Conservation (phyloP, 148 eudicot species). For the Nepenthes gracilis region DNA sequence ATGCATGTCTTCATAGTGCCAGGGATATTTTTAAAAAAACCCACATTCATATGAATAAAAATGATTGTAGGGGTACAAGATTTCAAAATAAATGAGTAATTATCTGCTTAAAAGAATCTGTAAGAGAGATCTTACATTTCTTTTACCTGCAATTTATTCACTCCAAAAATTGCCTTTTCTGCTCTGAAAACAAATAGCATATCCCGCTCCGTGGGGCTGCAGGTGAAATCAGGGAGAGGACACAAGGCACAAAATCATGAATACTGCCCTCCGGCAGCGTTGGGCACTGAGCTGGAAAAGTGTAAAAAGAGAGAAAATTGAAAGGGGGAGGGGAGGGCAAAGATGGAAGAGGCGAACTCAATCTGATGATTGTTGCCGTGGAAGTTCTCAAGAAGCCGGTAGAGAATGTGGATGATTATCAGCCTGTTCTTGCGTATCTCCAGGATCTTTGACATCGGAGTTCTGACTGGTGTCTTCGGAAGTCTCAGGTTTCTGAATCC, state of each 20-base stretch:
- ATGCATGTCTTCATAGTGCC: too few relatives aligned
- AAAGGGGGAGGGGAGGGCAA: background rate
- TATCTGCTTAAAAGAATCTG: too few relatives aligned
- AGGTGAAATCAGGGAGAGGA: background rate
- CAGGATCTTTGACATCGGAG: background rate
- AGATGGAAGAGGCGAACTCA: background rate
- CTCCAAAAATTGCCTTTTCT: conserved; percentile 15
- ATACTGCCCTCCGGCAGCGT: background rate
- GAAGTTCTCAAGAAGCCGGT: background rate
- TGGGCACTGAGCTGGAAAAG: background rate
- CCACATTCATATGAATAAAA: too few relatives aligned
- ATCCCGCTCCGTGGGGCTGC: background rate
- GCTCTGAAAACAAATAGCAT: conserved; percentile 3
- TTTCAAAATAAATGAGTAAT: too few relatives aligned
- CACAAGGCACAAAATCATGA: background rate
- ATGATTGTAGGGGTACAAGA: too few relatives aligned
- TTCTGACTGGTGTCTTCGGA: conserved; percentile 1
- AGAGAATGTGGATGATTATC: conserved; percentile 3
- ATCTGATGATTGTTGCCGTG: background rate
- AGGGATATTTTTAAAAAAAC: too few relatives aligned
- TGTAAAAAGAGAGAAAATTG: background rate
- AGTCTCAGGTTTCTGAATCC: conserved; percentile 1
- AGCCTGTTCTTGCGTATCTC: conserved; percentile 6
- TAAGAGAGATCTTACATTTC: conserved; percentile 1
- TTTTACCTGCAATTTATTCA: conserved; percentile 17